Conservation (phyloP, 768 basidiomycete species). For the Hebeloma cylindrosporum region DNA sequence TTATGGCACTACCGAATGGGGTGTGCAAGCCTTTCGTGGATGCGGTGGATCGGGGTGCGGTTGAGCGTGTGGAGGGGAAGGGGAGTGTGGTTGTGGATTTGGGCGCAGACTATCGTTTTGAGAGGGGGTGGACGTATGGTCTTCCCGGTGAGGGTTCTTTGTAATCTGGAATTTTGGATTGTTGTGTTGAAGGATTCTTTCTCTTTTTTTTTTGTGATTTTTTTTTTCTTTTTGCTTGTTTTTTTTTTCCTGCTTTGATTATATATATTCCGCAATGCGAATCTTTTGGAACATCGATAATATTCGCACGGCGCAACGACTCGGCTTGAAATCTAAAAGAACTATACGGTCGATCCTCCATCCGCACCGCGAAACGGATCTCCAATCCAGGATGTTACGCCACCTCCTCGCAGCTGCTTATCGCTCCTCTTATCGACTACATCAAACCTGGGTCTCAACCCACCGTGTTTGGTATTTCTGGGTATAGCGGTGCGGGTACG, state of each 20-base stretch:
- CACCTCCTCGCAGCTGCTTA: conserved; percentile 86
- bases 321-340: conserved; percentile 48
- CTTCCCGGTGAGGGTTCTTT: conserved; percentile 86
- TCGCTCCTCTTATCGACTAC: conserved; percentile 84
- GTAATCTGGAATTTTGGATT: conserved; percentile 28
- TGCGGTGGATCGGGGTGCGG: conserved; percentile 79
- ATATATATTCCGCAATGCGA: too few relatives aligned
- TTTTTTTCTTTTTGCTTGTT: conserved; percentile 11
- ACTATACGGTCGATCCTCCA: conserved; percentile 72
- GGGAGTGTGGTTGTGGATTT: conserved; percentile 88
- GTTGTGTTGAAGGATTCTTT: conserved; percentile 25
- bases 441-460: conserved; percentile 63
- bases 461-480: conserved; percentile 90
- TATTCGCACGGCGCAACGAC: not conserved
- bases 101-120: conserved; percentile 94
- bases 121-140: conserved; percentile 95
- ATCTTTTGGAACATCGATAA: conserved; percentile 8
- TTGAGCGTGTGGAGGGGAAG: conserved; percentile 48
- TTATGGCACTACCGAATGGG: conserved; percentile 99
- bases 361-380: conserved; percentile 78
- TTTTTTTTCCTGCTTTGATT: not conserved
- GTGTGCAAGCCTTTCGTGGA: conserved; percentile 96
- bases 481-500: conserved; percentile 95
- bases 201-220: conserved; percentile 29
- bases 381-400: conserved; percentile 99